phyloP scores from a whole-genome alignment of 2,329 filamentous ascomycete species.

The Sporothrix pallida region DNA sequence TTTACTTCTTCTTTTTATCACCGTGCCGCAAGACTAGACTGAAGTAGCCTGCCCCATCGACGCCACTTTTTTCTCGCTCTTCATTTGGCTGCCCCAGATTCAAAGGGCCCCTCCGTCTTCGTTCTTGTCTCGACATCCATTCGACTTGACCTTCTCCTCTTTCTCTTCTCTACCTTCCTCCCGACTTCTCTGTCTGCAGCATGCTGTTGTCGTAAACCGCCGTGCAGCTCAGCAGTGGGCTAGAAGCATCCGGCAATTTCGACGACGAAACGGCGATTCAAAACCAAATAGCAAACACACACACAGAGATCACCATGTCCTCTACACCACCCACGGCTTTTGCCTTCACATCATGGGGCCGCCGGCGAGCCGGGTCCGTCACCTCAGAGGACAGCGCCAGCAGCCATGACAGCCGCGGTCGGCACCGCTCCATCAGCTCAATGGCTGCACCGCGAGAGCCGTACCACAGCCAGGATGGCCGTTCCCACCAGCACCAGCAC shows the following conservation, averaged over 20 bases:
- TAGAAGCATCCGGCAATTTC: not conserved
- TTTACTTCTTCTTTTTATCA: not conserved
- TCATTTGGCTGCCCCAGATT: slow-evolving; percentile 22
- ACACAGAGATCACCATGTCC: slow-evolving; percentile 49
- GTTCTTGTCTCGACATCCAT: no score
- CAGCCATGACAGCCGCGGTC: slow-evolving; percentile 33
- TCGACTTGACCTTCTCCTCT: not conserved
- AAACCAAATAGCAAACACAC: slow-evolving; percentile 27
- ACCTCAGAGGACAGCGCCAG: slow-evolving; percentile 41
- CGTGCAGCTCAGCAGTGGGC: slow-evolving; percentile 27
- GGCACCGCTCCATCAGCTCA: slow-evolving; percentile 38
- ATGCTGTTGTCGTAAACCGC: slow-evolving; percentile 28
- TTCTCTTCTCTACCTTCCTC: not conserved
- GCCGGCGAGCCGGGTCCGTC: slow-evolving; percentile 50
- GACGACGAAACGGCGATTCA: slow-evolving; percentile 5
- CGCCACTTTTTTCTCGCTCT: slow-evolving; percentile 20
- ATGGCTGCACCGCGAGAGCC: slow-evolving; percentile 43
- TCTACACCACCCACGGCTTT: slow-evolving; percentile 47
- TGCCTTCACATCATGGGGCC: slow-evolving; percentile 55
- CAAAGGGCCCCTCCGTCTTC: not conserved
- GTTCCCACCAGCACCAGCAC: slow-evolving; percentile 37
- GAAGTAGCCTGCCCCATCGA: not conserved
- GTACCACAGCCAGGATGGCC: slow-evolving; percentile 27
- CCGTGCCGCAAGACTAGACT: not conserved
- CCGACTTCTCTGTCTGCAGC: not conserved